Conservation (phyloP, 1,284 basidiomycete genomes). For the Fomitopsis pinicola region DNA sequence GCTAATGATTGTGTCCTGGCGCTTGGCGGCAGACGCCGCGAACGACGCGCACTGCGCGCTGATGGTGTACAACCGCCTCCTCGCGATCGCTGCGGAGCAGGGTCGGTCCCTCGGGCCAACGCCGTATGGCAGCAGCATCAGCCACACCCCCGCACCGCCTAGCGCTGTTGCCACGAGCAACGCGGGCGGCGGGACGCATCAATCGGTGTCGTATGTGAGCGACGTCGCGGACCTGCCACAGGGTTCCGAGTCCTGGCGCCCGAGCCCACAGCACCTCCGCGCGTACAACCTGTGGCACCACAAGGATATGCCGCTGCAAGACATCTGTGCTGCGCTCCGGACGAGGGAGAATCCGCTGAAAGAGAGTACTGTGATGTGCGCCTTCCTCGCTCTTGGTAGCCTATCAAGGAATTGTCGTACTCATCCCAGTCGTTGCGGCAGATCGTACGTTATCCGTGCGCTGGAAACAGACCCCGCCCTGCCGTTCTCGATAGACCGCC, state of each 20-base stretch:
- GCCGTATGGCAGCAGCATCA: slow-evolving; percentile 28
- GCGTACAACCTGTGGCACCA: slow-evolving; percentile 58
- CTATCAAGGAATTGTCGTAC: neutral
- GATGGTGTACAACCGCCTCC: slow-evolving; percentile 41
- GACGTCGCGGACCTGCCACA: neutral
- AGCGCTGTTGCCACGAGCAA: neutral
- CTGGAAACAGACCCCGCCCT: slow-evolving; percentile 36
- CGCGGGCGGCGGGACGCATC: neutral
- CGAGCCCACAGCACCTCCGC: slow-evolving; percentile 38
- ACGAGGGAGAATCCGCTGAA: slow-evolving; percentile 42
- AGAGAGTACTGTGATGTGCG: slow-evolving; percentile 51
- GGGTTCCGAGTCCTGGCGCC: slow-evolving; percentile 25
- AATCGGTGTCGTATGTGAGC: neutral
- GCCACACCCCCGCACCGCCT: slow-evolving; percentile 6
- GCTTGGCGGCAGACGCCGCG: slow-evolving; percentile 47
- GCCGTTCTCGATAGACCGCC: slow-evolving; percentile 31
- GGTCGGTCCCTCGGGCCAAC: slow-evolving; percentile 24
- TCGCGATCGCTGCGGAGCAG: slow-evolving; percentile 31
- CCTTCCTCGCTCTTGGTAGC: neutral
- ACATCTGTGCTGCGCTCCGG: slow-evolving; percentile 44
- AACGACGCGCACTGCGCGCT: slow-evolving; percentile 56
- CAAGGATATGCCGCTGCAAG: slow-evolving; percentile 35
- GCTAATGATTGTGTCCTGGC: no score
- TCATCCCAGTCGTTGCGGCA: slow-evolving; percentile 22
- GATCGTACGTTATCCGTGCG: slow-evolving; percentile 43